Evolutionary conservation across 148 eudicot genomes (phyloP).

Genomic region (Cornus florida): DNA sequence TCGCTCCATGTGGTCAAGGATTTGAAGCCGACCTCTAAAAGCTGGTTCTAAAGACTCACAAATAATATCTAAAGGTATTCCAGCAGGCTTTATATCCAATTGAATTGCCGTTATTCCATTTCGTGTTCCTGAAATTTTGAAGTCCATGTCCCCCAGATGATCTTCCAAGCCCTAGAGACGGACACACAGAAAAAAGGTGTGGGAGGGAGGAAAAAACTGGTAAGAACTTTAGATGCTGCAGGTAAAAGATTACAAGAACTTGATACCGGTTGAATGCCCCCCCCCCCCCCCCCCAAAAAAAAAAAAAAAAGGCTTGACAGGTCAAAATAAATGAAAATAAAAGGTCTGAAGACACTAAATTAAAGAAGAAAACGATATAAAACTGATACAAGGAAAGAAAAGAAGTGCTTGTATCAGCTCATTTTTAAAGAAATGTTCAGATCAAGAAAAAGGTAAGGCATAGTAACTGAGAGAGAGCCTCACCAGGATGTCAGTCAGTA

Average conservation of each 20-base stretch:
- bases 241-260: conserved; percentile 1
- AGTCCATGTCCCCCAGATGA: conserved; percentile 99
- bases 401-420: background rate
- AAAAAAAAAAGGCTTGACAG: background rate
- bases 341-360: background rate
- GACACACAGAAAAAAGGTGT: background rate
- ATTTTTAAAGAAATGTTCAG: background rate
- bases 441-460: background rate
- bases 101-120: conserved; percentile 94
- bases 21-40: conserved; percentile 75
- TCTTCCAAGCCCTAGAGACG: conserved; percentile 83
- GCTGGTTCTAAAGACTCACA: conserved; percentile 90
- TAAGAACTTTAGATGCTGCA: conserved; percentile 2
- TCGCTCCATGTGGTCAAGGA: conserved; percentile 86
- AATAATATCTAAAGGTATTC: conserved; percentile 88
- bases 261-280: no score
- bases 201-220: background rate
- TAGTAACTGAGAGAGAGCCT: conserved; percentile 16
- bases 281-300: no score
- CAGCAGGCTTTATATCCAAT: conserved; percentile 97
- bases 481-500: conserved; percentile 93
- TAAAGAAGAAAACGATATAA: background rate
- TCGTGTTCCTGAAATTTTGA: conserved; percentile 93
- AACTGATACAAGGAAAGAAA: background rate
- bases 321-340: background rate